Evolutionary conservation across 495 filamentous ascomycete species (phyloP).

Genomic region (Penicillium ochrochloron): DNA sequence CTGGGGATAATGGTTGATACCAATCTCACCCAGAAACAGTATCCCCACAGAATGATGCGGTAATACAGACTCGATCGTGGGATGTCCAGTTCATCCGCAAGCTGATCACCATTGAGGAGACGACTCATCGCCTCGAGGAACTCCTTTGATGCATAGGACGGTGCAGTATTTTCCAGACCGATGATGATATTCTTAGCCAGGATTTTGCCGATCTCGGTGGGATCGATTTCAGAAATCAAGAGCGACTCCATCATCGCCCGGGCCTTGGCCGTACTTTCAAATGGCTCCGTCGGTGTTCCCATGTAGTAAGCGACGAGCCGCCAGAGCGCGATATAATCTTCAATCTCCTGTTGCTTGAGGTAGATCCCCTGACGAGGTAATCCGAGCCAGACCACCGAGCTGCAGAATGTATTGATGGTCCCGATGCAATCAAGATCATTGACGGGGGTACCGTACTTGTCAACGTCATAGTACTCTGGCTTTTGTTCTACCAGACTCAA

Average conservation of each 20-base stretch:
- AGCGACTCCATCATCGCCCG: constrained; percentile 68
- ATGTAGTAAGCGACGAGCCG: constrained; percentile 73
- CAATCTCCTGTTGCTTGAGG: constrained; percentile 61
- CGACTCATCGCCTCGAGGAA: constrained; percentile 69
- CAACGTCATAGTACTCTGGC: constrained; percentile 66
- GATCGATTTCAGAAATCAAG: constrained; percentile 64
- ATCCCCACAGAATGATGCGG: constrained; percentile 64
- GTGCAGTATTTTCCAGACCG: constrained; percentile 63
- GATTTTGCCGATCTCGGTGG: constrained; percentile 60
- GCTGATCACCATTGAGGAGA: constrained; percentile 69
- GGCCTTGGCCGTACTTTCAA: constrained; percentile 58
- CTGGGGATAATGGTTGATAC: constrained; percentile 58
- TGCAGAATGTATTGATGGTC: constrained; percentile 71
- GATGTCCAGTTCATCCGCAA: constrained; percentile 64
- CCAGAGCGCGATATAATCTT: constrained; percentile 78
- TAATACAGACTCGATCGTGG: constrained; percentile 60
- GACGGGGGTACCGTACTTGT: constrained; percentile 66
- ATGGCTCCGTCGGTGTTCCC: constrained; percentile 64
- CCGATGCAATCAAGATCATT: constrained; percentile 75
- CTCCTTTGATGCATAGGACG: constrained; percentile 61
- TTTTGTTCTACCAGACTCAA: constrained; percentile 56
- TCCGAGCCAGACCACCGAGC: constrained; percentile 67
- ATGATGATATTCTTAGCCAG: constrained; percentile 78
- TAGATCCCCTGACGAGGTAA: constrained; percentile 76
- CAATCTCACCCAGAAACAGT: constrained; percentile 67